Evolutionary conservation across 768 basidiomycete species (phyloP), one percentile per base, ranked within the genome.

Genomic region (Gymnopilus junonius): DNA sequence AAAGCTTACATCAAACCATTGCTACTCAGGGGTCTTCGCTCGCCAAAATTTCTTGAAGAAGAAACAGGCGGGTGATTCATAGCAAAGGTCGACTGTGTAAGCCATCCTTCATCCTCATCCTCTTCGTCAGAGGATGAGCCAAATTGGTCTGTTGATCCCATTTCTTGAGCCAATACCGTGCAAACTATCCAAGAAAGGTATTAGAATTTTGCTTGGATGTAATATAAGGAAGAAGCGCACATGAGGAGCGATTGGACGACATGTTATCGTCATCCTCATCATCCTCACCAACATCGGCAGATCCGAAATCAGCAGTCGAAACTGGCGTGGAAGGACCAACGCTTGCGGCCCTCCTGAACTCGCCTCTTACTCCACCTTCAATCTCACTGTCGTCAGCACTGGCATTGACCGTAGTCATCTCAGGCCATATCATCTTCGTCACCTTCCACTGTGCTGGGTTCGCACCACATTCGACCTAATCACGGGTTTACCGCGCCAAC

Each of bases 401-500:
- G 12, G 50, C 63, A 40, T 45, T 46, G 50, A 54, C 54, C 42
- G 54, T 27, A 55, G 31, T 55, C 32, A 50, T 54, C n/a, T 62
- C 46, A 32, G 35, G 59, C 69, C 31, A 71, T 53, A 59, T 88
- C 87, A 50, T 82, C 83, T 67, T 92, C 91, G 67, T 92, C 90
- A 90, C 88, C 65, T 86, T 86, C 89, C 89, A 90, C 65, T 83
- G 80, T 8, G 75, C 68, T 42, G 74, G 66, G 35, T 45, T 76
- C 69, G 73, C 31, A 66, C 65, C 55, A 61, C 69, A 10, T 72
- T 73, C 27, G 78, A 74, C 10, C 73, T 73, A 25, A 92, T 73
- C 0, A 85, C 81, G 4, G 93, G 92, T 73, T 92, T 93, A 6
- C 93, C 93, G 17, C 95, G 96, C 96, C 15, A 99, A 83, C 8